Base-by-base conservation (phyloP, 345 rosid species). In the Citrus sp. region DNA sequence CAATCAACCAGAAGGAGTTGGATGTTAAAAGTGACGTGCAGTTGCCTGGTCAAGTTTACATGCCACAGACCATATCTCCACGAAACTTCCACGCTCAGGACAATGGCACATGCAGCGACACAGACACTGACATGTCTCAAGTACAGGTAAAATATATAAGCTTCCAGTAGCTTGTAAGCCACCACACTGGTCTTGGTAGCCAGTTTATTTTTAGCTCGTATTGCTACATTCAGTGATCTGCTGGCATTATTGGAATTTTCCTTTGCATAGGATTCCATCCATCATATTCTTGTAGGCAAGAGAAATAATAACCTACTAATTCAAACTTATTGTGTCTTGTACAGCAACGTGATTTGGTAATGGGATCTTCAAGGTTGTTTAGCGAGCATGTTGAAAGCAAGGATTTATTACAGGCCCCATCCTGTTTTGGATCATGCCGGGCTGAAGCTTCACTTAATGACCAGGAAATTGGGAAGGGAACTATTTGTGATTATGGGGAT, bases 91-190 rank as follows among this genome's bases (percentile, higher is more conserved):
- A 82, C 81, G 81, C 42, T 51, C 75, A 65, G 67, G 85, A 77
- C 65, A 59, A 79, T 22, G 78, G 42, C 67, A 28, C 40, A 49
- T 70, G 35, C 75, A 30, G 35, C 67, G 77, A 76, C 61, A 60
- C 74, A 12, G 71, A 49, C 80, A 60, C 70, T 58, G 91, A 82
- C n/a, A 81, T 81, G 81, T 37, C 80, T 25, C 82, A 77, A 79
- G 21, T 70, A 72, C 90, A 83, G 94, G 94, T 92, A 46, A 80
- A 78, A 46, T 6, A 21, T 28, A 40, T 24, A 7, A 67, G 22
- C 38, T 56, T 12, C 42, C 8, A 37, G 4, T 56, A 51, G 69
- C 69, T 80, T 65, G 58, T 70, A 12, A 64, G 77, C 76, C 7
- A 72, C 66, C 6, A 58, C n/a, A n/a, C 49, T 70, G 59, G 28